Evolutionary conservation across 148 eudicot genomes (phyloP), one percentile per base, ranked within the genome.

Genomic region (Rhododendron simsii): DNA sequence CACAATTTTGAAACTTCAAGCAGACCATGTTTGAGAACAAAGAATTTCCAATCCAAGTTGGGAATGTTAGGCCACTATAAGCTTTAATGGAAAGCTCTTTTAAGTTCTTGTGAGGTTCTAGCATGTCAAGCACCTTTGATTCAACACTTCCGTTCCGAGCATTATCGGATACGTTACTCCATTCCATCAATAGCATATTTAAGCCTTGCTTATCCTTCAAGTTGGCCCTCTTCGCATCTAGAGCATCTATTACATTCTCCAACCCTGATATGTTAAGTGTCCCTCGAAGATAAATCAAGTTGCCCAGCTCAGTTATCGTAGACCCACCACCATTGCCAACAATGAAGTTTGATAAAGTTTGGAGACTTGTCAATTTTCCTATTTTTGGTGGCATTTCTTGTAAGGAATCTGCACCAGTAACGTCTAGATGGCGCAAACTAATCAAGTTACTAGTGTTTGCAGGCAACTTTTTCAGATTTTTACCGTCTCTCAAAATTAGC

Each of bases 371-470:
- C 41, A 88, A 75, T 37, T 47, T 83, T 20, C 82, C 76, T 0
- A 88, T 80, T 44, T 20, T 63, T 16, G 3, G 21, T 20, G 90
- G 86, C 88, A 88, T 86, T 67, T 57, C 78, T 69, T 16, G 45
- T 23, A 88, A 45, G 13, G 57, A 47, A 11, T 65, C 0, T 4
- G 86, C 3, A 26, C 39, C 63, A 4, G 26, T 78, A 7, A 86
- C 0, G 3, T 80, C 80, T 14, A 81, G 85, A 82, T 88, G 87
- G 3, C 83, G 82, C 30, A 88, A 44, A 45, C 67, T 63, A 8
- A 75, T 44, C 3, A 84, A 18, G 50, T 84, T 53, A 4, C 81
- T 51, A 48, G 61, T 55, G 3, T 15, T 41, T 13, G 12, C 9
- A 4, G 82, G 82, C 50, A 76, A 53, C 21, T 57, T 57, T 26